Percentiles rank a stretch among this genome's conserved stretches.
These are phyloP conservation scores for Triticum urartu DNA, from an alignment of 176 grass and related monocot genomes.

Conservation along the genomic window DNA sequence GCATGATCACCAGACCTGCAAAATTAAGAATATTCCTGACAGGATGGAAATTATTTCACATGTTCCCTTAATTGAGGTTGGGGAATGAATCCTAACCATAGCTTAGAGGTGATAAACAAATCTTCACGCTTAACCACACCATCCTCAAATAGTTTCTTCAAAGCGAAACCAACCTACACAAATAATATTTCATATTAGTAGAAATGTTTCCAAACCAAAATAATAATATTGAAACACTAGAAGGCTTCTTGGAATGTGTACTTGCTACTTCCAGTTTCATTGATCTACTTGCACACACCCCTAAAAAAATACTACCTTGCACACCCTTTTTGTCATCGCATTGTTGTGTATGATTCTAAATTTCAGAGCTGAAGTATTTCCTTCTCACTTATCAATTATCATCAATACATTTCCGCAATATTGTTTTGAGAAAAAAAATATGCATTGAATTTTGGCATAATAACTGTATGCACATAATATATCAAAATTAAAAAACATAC, in stretches of 20 bases:
- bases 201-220: background rate
- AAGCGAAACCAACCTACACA: slow-evolving; percentile 62
- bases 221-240: background rate
- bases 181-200: background rate
- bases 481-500: background rate
- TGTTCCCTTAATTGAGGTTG: background rate
- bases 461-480: background rate
- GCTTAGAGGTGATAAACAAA: slow-evolving; percentile 83
- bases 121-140: slow-evolving; percentile 68
- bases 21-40: background rate
- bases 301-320: too few relatives aligned
- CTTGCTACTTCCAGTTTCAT: background rate
- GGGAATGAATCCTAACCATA: slow-evolving; percentile 54
- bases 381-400: background rate
- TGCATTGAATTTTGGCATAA: background rate
- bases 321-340: background rate
- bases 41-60: background rate
- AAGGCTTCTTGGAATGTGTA: background rate
- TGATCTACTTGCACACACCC: background rate
- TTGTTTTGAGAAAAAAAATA: background rate
- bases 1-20: slow-evolving; percentile 30
- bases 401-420: background rate
- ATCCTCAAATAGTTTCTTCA: slow-evolving; percentile 70
- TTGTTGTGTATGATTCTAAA: background rate
- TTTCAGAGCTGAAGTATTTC: background rate